Base-by-base conservation (phyloP, 2,329 filamentous ascomycete genomes). In the Phyllosticta ampelicida region DNA sequence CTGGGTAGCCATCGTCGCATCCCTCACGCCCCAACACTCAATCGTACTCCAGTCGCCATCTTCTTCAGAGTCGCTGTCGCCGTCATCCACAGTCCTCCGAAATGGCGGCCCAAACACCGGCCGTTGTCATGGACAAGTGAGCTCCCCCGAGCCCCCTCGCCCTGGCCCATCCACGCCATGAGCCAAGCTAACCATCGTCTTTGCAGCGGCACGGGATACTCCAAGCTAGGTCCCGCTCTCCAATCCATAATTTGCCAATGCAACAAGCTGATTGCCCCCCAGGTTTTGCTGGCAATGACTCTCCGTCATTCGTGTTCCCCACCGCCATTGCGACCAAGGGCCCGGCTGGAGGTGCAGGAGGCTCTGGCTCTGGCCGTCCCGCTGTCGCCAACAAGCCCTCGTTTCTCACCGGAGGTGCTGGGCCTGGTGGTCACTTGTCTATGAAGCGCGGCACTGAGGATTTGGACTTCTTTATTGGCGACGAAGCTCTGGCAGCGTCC, bases 91-190 rank as follows among this genome's bases (percentile, higher is more conserved):
- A 63, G 63, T 63, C 65, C 63, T 63, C 65, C 67, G 79, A 72
- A 68, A 99, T 99, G 94, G 92, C 94, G 73, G 87, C 88, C 79
- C 92, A 97, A 85, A 97, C 94, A 73, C 94, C 94, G 70, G 94
- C 94, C 89, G 94, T 99, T 96, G 94, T 99, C 90, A 99, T 99
- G 92, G 94, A 99, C 94, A 99, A 99, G 94, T 96, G 53, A 53
- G 53, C 53, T 52, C 56, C 48, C 51, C 56, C 56, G 56, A 58
- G 56, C 54, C 29, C 56, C 52, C 48, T 53, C 52, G 48, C 51
- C 53, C 57, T 55, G 53, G 53, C 57, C 53, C 54, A 48, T 36
- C 44, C 51, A 20, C 48, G 18, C 51, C 56, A 26, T 26, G 23
- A 26, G 23, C 23, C 53, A 54, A 53, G 20, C 72, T 68, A 66